Evolutionary conservation across 179 eudicot genomes (phyloP).

Genomic region (Heliamphora pulchella): DNA sequence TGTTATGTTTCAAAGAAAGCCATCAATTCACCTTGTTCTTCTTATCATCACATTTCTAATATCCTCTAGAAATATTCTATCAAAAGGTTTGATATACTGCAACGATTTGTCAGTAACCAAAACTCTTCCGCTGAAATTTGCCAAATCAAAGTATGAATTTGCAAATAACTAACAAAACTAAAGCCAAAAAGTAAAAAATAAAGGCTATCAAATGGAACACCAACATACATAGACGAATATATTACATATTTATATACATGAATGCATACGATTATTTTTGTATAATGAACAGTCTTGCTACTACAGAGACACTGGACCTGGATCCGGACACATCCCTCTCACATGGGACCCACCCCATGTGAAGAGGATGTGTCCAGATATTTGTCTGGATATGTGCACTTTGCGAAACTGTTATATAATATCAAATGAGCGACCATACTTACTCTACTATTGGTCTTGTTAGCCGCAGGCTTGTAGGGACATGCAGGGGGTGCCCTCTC

Average conservation of each 20-base stretch:
- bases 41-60: not conserved
- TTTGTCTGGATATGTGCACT: no score
- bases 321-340: no score
- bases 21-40: not conserved
- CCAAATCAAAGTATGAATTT: not conserved
- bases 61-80: not conserved
- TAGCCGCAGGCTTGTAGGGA: constrained; percentile 60
- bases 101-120: not conserved
- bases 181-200: not conserved
- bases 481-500: constrained; percentile 78
- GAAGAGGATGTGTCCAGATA: no score
- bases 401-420: not conserved
- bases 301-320: no score
- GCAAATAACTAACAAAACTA: not conserved
- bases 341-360: no score
- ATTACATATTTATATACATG: not conserved
- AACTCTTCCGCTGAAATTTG: not conserved
- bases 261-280: no score
- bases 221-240: not conserved
- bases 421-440: constrained; percentile 17
- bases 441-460: constrained; percentile 36
- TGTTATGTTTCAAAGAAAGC: not conserved
- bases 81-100: not conserved
- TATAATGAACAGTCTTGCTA: no score
- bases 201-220: not conserved